Conservation (phyloP, 495 filamentous ascomycete genomes). For the Hypoxylon lienhwacheense region DNA sequence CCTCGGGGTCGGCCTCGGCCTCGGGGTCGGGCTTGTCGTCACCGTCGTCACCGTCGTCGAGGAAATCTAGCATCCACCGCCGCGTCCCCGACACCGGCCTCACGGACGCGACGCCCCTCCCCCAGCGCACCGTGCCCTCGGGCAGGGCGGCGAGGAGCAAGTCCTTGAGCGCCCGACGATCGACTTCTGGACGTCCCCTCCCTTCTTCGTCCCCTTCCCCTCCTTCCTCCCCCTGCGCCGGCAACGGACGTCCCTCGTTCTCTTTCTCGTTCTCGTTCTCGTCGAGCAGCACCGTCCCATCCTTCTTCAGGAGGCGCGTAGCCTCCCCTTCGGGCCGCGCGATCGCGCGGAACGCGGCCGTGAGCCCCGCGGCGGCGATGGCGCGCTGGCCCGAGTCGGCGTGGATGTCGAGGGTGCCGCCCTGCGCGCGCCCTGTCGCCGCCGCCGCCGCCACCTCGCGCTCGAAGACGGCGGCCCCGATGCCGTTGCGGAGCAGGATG, state of each 20-base stretch:
- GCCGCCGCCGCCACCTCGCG: constrained; percentile 47
- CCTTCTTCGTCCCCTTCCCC: constrained; percentile 14
- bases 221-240: background rate
- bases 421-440: constrained; percentile 45
- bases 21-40: constrained; percentile 25
- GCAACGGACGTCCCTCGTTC: background rate
- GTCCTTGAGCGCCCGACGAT: constrained; percentile 43
- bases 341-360: constrained; percentile 49
- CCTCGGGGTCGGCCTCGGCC: background rate
- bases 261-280: constrained; percentile 29
- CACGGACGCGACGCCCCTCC: constrained; percentile 41
- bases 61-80: constrained; percentile 43
- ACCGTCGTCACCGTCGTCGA: constrained; percentile 25
- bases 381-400: constrained; percentile 54
- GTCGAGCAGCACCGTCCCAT: constrained; percentile 45
- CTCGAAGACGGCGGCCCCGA: constrained; percentile 59
- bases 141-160: constrained; percentile 47
- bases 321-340: constrained; percentile 49
- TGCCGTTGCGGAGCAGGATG: constrained; percentile 52
- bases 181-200: constrained; percentile 56
- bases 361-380: constrained; percentile 54
- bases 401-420: constrained; percentile 62
- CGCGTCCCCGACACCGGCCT: constrained; percentile 18
- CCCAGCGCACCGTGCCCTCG: constrained; percentile 48
- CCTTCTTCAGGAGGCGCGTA: constrained; percentile 41